Conservation (phyloP, 495 filamentous ascomycete genomes). For the Daldinia childiae region DNA sequence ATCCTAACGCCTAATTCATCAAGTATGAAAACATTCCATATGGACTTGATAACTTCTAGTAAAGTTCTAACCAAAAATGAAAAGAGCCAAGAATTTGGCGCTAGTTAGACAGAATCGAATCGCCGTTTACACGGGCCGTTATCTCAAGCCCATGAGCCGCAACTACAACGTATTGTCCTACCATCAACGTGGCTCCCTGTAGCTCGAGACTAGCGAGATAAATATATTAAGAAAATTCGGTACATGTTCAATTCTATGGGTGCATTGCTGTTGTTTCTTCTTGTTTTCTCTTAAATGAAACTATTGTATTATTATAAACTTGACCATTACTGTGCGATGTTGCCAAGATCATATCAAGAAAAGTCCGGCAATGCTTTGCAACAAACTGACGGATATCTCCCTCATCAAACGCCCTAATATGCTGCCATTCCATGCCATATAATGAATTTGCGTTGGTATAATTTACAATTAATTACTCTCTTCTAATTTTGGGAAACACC, state of each 20-base stretch:
- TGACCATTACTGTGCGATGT: neutral
- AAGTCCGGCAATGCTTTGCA: slow-evolving; percentile 10
- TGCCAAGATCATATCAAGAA: neutral
- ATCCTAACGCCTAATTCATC: neutral
- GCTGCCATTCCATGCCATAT: slow-evolving; percentile 8
- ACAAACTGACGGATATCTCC: slow-evolving; percentile 7
- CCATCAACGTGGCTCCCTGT: no score
- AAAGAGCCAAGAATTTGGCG: slow-evolving; percentile 13
- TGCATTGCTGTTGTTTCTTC: no score
- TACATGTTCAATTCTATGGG: no score
- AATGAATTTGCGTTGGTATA: neutral
- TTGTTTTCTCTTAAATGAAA: neutral
- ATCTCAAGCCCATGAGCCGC: slow-evolving; percentile 2
- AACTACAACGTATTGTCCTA: slow-evolving; percentile 3
- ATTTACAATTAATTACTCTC: neutral
- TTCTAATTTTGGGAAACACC: neutral
- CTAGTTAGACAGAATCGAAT: slow-evolving; percentile 35
- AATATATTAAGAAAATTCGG: no score
- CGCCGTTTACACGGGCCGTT: slow-evolving; percentile 28
- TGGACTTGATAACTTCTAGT: no score
- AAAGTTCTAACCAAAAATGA: neutral
- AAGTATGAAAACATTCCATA: no score
- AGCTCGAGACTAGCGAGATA: no score
- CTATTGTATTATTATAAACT: neutral
- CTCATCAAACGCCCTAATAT: slow-evolving; percentile 26